Base-by-base conservation (phyloP, 495 filamentous ascomycete genomes). In the Cercophora sp. region DNA sequence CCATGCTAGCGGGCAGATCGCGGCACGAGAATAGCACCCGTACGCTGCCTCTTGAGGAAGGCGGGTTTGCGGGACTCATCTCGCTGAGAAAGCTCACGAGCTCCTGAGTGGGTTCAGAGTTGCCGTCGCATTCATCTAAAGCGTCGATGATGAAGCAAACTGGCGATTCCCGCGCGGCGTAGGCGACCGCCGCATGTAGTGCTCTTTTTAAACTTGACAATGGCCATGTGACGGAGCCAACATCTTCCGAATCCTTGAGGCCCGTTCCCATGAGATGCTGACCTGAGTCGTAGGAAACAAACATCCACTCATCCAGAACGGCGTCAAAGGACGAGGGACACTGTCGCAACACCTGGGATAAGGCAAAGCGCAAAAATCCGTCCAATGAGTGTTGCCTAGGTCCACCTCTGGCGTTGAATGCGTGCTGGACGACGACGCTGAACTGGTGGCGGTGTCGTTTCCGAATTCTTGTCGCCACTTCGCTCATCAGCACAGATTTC, bases 401-500 rank as follows among this genome's bases (percentile, higher is more conserved):
- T 16, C 4, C 32, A 8, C 52, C 52, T 22, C 52, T 36, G 1
- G 9, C 29, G 23, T 37, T 54, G 43, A 48, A 54, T 4, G 42
- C 43, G 43, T 54, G 43, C 4, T 54, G 31, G 4, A 54, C 34
- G 15, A 54, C 16, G 11, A 54, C 40, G 2, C 19, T 18, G 24
- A 39, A 22, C 19, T 24, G 42, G 43, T 31, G 23, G 6, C 41
- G 42, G 52, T 31, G 23, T 13, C 40, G 41, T 27, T 39, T 47
- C 4, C 32, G 43, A n/a, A 40, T 15, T 34, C 36, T 24, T 2
- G 34, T 36, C 2, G 52, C 52, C 13, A 47, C 32, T 40, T 47
- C 52, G 43, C 48, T 54, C 42, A 54, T 48, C 0, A 54, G 44
- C 22, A 54, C 24, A 3, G 52, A 54, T 24, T 54, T 54, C 32